Evolutionary conservation across 164 flowering plant genomes (phyloP).

Genomic region (Kingdonia uniflora): DNA sequence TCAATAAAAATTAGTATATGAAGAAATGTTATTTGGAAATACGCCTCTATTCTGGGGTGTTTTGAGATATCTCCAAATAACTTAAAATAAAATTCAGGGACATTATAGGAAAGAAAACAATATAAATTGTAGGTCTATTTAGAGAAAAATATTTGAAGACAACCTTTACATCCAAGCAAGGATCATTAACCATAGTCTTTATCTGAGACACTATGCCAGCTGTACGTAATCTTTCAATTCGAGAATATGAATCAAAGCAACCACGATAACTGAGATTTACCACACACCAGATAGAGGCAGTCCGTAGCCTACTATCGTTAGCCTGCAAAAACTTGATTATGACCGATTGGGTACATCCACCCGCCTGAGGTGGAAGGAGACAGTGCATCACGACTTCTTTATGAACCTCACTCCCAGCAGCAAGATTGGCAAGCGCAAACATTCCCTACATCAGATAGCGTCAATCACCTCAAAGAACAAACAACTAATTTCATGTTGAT

Average conservation of each 20-base stretch:
- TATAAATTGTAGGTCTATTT: no score
- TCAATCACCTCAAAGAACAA: not conserved
- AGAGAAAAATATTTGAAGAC: not conserved
- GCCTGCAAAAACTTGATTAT: constrained; percentile 58
- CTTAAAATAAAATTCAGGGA: no score
- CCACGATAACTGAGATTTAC: constrained; percentile 72
- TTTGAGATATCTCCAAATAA: no score
- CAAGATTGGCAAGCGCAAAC: constrained; percentile 74
- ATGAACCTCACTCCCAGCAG: constrained; percentile 70
- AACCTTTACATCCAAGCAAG: constrained; percentile 93
- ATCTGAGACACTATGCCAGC: constrained; percentile 68
- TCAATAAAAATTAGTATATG: no score
- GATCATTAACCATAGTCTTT: constrained; percentile 66
- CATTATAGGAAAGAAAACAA: no score
- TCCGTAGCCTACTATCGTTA: constrained; percentile 44
- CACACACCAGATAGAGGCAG: constrained; percentile 67
- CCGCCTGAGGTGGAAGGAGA: constrained; percentile 30
- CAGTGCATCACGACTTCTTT: constrained; percentile 79
- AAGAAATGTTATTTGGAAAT: no score
- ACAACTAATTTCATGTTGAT: not conserved
- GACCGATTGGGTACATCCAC: constrained; percentile 22
- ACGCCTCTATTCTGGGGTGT: no score
- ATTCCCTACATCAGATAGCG: constrained; percentile 43
- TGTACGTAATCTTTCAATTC: constrained; percentile 41
- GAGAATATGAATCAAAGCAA: constrained; percentile 41